phyloP scores from a whole-genome alignment of 352 stramenopile genomes.

The Globisporangium megalacanthum region DNA sequence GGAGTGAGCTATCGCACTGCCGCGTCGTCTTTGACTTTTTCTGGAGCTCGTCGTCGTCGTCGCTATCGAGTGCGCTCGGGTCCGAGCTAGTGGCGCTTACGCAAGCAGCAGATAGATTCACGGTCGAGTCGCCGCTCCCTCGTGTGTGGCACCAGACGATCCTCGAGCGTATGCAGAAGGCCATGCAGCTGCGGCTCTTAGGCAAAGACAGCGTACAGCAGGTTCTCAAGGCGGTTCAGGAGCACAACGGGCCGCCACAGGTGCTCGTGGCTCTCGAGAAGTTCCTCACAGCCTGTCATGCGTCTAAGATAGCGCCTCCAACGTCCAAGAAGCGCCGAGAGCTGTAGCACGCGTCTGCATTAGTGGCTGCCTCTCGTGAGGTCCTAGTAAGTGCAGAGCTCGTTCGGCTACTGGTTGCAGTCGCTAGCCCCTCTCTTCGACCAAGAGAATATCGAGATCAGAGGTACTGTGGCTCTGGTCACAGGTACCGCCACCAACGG shows the following conservation, averaged over 20 bases:
- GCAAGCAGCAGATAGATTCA: not conserved
- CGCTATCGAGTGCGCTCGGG: not conserved
- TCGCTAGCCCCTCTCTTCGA: too few relatives aligned
- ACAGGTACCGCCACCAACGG: too few relatives aligned
- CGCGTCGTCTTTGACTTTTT: slow-evolving; percentile 41
- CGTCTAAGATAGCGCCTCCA: not conserved
- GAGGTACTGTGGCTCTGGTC: too few relatives aligned
- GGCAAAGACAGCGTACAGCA: slow-evolving; percentile 54
- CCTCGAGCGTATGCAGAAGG: slow-evolving; percentile 32
- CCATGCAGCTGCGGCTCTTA: slow-evolving; percentile 44
- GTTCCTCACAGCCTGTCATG: slow-evolving; percentile 25
- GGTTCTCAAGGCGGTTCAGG: slow-evolving; percentile 30
- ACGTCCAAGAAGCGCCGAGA: slow-evolving; percentile 7
- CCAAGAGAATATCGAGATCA: too few relatives aligned
- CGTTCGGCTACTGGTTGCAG: too few relatives aligned
- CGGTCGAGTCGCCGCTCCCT: not conserved
- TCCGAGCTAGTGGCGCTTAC: too few relatives aligned
- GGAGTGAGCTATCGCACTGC: slow-evolving; percentile 28
- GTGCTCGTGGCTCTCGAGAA: slow-evolving; percentile 37
- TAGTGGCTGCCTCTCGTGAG: not conserved
- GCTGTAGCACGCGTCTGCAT: not conserved
- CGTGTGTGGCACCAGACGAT: slow-evolving; percentile 48
- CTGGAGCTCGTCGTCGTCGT: slow-evolving; percentile 11
- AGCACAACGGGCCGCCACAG: slow-evolving; percentile 27
- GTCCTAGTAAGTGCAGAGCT: too few relatives aligned